Evolutionary conservation across 139 green algal genomes (phyloP).

Genomic region (Desmodesmus armatus): DNA sequence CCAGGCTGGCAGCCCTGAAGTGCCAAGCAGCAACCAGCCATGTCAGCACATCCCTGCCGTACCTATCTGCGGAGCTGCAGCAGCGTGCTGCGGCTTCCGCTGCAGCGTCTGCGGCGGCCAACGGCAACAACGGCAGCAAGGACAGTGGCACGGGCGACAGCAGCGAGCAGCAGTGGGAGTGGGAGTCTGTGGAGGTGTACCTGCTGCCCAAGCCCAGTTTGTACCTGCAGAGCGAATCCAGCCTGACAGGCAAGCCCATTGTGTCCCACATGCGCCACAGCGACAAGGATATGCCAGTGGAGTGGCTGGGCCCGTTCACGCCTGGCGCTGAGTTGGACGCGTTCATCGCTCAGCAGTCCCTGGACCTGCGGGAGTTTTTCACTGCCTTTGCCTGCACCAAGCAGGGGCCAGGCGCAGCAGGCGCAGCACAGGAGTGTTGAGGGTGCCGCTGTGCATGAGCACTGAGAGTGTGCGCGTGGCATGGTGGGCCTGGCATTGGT

Average conservation of each 20-base stretch:
- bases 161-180: background rate
- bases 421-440: too few relatives aligned
- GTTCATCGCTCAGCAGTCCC: background rate
- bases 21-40: background rate
- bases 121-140: background rate
- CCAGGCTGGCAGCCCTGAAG: conserved; percentile 32
- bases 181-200: conserved; percentile 42
- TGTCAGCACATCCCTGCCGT: background rate
- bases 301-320: conserved; percentile 45
- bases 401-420: too few relatives aligned
- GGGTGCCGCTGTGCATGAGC: too few relatives aligned
- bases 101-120: conserved; percentile 3
- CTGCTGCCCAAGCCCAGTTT: conserved; percentile 54
- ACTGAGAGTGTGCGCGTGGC: too few relatives aligned
- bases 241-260: conserved; percentile 12
- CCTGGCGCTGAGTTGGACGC: background rate
- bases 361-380: conserved; percentile 52
- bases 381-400: conserved; percentile 46
- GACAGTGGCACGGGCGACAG: conserved; percentile 6
- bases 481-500: too few relatives aligned
- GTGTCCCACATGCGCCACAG: background rate
- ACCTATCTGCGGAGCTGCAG: conserved; percentile 5
- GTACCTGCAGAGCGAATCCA: conserved; percentile 46
- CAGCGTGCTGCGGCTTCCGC: background rate
- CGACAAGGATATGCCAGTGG: conserved; percentile 52